Conservation (phyloP, 2,329 filamentous ascomycete genomes). For the Cercospora nicotianae region DNA sequence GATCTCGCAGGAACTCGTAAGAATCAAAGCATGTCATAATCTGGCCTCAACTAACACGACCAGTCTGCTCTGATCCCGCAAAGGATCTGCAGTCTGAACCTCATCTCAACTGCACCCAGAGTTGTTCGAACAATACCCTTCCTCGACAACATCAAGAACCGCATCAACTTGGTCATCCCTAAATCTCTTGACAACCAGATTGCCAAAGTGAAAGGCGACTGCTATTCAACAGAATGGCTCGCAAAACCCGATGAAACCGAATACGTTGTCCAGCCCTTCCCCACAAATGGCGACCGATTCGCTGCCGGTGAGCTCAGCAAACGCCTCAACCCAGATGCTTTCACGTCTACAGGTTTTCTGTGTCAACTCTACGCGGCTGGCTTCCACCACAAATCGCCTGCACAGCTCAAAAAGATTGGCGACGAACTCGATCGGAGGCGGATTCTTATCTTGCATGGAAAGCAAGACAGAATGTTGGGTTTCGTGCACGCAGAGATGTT, state of each 20-base stretch:
- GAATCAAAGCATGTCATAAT: slow-evolving; percentile 20
- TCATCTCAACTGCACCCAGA: slow-evolving; percentile 52
- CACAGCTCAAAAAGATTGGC: slow-evolving; percentile 65
- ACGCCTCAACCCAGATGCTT: slow-evolving; percentile 59
- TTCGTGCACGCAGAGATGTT: slow-evolving; percentile 68
- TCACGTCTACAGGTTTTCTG: slow-evolving; percentile 67
- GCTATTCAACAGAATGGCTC: slow-evolving; percentile 69
- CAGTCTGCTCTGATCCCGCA: slow-evolving; percentile 46
- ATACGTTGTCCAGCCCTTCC: slow-evolving; percentile 55
- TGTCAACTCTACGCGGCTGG: slow-evolving; percentile 76
- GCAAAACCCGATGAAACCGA: slow-evolving; percentile 57
- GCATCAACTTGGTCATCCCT: slow-evolving; percentile 62
- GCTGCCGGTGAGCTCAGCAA: slow-evolving; percentile 77
- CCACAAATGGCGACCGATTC: slow-evolving; percentile 77
- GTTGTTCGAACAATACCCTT: slow-evolving; percentile 53
- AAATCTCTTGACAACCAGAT: slow-evolving; percentile 69
- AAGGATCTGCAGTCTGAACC: slow-evolving; percentile 51
- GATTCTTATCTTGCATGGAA: slow-evolving; percentile 77
- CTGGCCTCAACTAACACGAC: background rate
- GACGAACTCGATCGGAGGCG: slow-evolving; percentile 69
- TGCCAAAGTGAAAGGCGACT: slow-evolving; percentile 60
- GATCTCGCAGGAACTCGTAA: slow-evolving; percentile 79
- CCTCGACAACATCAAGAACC: slow-evolving; percentile 62
- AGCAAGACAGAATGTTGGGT: slow-evolving; percentile 73
- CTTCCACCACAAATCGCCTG: slow-evolving; percentile 72